A percentile compares a stretch with the other conserved stretches of the same genome.
Evolutionary conservation across 1,284 basidiomycete genomes (phyloP).

Genomic region (Pseudozyma hubeiensis): DNA sequence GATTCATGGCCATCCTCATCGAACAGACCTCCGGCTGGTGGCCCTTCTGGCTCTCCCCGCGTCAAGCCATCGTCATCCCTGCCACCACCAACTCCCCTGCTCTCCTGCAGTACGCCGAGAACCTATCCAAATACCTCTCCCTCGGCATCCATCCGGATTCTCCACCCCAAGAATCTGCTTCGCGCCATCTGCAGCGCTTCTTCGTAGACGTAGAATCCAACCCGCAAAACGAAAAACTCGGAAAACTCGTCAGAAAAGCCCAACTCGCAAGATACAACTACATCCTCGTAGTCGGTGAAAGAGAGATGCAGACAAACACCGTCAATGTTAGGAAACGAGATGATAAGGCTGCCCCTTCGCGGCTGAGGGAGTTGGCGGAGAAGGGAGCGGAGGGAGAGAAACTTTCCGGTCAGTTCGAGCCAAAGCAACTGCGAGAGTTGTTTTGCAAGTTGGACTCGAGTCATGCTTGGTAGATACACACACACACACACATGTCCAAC

Average conservation of each 20-base stretch:
- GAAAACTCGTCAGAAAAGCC: constrained; percentile 58
- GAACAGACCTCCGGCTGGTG: constrained; percentile 64
- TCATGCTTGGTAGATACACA: constrained; percentile 24
- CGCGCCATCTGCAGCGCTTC: constrained; percentile 55
- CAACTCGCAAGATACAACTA: constrained; percentile 61
- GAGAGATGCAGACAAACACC: constrained; percentile 51
- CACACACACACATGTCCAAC: not conserved
- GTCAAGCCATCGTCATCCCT: constrained; percentile 63
- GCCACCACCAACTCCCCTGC: constrained; percentile 26
- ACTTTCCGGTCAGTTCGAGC: constrained; percentile 12
- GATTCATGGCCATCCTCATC: constrained; percentile 67
- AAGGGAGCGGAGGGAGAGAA: constrained; percentile 3
- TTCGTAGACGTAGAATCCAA: constrained; percentile 60
- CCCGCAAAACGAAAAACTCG: constrained; percentile 55
- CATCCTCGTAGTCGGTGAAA: constrained; percentile 62
- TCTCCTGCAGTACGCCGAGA: constrained; percentile 36
- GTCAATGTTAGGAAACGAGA: constrained; percentile 57
- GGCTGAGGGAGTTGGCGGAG: constrained; percentile 14
- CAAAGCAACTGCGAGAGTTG: constrained; percentile 17
- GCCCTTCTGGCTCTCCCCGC: constrained; percentile 66
- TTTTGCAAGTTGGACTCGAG: constrained; percentile 32
- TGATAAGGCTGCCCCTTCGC: constrained; percentile 26
- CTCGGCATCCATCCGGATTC: constrained; percentile 28
- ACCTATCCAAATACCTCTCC: constrained; percentile 38
- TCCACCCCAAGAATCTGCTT: constrained; percentile 1